Evolutionary conservation across 495 filamentous ascomycete genomes (phyloP), one percentile per base, ranked within the genome.

Genomic region (Lasiosphaeris hirsuta): DNA sequence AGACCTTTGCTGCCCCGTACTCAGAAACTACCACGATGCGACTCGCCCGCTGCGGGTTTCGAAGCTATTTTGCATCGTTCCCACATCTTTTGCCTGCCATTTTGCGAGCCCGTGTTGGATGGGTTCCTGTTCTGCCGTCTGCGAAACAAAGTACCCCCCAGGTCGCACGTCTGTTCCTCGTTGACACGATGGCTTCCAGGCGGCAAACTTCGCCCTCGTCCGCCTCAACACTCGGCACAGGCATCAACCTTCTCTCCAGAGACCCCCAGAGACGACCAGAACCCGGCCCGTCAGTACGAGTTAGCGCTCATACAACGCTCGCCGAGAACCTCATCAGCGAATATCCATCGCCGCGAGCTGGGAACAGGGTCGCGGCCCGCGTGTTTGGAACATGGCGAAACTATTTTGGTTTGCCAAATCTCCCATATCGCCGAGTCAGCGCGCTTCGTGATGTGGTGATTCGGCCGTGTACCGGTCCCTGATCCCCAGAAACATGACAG

Each of bases 1-100:
- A 65, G 67, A 63, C 66, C 57, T 45, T 44, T 57, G 30, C 49
- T 55, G 33, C 59, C 52, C 47, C 55, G 46, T 56, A 58, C 61
- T 49, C 44, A 39, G 45, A 36, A 53, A 46, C 58, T 42, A 66
- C 63, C 30, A 56, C 55, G 58, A 61, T 42, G 54, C 43, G 59
- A 66, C 67, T 54, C 51, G 36, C 38, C 40, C 19, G 23, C 23
- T 30, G 23, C 23, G 23, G 23, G 23, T 30, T 30, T 30, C 23
- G 23, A 30, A 30, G 23, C 23, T 2, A 30, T 30, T 30, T 30
- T 36, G 18, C 51, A 43, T 35, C 30, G 5, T n/a, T 34, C 41
- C 8, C 19, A 19, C 13, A 9, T 11, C 11, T 3, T 10, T 30
- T 39, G 11, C 8, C 35, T n/a, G 13, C 19, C 19, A 49, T 35